A percentile compares a stretch with the other conserved stretches of the same genome.
phyloP scores from a whole-genome alignment of 495 filamentous ascomycete species.

The Amniculicola lignicola region DNA sequence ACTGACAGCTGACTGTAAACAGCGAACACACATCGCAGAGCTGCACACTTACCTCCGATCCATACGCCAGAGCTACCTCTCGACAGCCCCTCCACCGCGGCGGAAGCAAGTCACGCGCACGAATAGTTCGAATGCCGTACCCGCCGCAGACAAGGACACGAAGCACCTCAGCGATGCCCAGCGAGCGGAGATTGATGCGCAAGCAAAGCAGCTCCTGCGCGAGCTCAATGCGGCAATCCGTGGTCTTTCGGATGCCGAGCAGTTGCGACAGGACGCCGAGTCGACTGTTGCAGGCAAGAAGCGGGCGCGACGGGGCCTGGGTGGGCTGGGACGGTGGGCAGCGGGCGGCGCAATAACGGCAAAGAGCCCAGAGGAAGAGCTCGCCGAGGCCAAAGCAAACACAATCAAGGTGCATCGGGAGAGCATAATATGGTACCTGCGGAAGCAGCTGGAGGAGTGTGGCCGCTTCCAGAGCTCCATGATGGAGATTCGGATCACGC shows the following conservation, averaged over 20 bases:
- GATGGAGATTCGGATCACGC: conserved; percentile 82
- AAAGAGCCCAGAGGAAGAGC: conserved; percentile 61
- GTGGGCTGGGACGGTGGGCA: conserved; percentile 70
- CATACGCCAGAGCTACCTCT: conserved; percentile 89
- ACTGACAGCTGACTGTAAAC: conserved; percentile 15
- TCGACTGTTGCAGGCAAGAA: conserved; percentile 63
- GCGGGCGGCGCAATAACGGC: conserved; percentile 47
- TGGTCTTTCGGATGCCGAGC: conserved; percentile 75
- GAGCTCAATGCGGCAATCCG: conserved; percentile 73
- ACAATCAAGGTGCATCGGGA: conserved; percentile 65
- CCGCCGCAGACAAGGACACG: conserved; percentile 64
- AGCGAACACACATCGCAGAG: conserved; percentile 83
- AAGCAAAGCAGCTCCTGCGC: conserved; percentile 75
- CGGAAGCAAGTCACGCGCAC: conserved; percentile 45
- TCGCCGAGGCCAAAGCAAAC: conserved; percentile 64
- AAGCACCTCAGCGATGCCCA: conserved; percentile 44
- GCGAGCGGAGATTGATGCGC: conserved; percentile 70
- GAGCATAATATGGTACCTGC: conserved; percentile 76
- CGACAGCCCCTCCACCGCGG: conserved; percentile 57
- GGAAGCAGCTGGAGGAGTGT: conserved; percentile 68
- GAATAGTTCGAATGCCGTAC: conserved; percentile 36
- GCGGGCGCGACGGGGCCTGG: conserved; percentile 53
- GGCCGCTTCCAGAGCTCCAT: conserved; percentile 76
- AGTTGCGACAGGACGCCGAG: conserved; percentile 72
- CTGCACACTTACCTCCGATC: conserved; percentile 73